Base-by-base conservation (phyloP, 2,329 filamentous ascomycete genomes). In the Dothideomycetes sp. region DNA sequence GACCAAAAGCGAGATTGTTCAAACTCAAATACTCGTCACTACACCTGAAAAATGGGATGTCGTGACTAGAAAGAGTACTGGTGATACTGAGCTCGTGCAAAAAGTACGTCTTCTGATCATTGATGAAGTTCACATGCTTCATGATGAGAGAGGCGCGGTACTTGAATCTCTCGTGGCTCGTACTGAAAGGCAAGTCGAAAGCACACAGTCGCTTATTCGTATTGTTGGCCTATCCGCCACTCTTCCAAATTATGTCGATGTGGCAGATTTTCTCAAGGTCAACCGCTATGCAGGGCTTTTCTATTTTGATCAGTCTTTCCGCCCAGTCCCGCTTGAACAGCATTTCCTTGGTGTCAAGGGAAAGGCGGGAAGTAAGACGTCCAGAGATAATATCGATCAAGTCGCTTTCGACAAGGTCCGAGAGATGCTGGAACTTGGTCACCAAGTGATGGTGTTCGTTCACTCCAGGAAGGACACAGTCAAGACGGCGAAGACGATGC, bases 31-130 rank as follows among this genome's bases (percentile, higher is more conserved):
- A 50, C 94, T 99, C 44, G 91, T 98, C 36, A 98, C 93, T 0
- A 98, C 91, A 1, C 91, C 91, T 27, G 91, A 98, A 63, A 98
- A 98, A 63, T 98, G 93, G 93, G 91, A 98, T 58, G 91, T 98
- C 1, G 85, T 98, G 4, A 98, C 91, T 3, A 75, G 91, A 45
- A 98, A 96, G 62, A 93, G 89, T 41, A 96, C 88, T 1, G 91
- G 93, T 12, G 91, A 98, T 56, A 96, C 91, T 0, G 91, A 96
- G 57, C 74, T 98, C 3, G 93, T 98, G 11, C 91, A 98, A 53
- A 98, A 98, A 58, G 91, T 98, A 17, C 79, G 89, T 9, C 70
- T 98, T 2, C 73, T 98, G 44, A 96, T 98, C 53, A 96, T 98
- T 46, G 91, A 98, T 60, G 91, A 98, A 64, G 91, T 98, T 1